phyloP scores from a whole-genome alignment of 805 yeast species.

The Kodamaea lidongshanica region DNA sequence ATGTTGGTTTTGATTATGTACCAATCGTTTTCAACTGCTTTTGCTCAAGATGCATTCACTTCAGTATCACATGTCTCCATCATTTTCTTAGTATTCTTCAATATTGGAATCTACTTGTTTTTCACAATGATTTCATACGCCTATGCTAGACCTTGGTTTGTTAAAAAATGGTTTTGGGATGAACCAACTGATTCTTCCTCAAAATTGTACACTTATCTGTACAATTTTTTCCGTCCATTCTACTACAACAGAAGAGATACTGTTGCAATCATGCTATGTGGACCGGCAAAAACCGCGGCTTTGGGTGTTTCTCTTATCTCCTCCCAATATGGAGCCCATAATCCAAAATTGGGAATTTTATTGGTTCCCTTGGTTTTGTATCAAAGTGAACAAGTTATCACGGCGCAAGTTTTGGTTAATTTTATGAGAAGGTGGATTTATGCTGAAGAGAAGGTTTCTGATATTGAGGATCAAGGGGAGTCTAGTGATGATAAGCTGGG shows the following conservation, averaged over 20 bases:
- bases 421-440: conserved; percentile 67
- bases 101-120: conserved; percentile 70
- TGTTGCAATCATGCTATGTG: conserved; percentile 76
- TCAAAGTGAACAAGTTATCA: conserved; percentile 80
- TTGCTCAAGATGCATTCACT: conserved; percentile 73
- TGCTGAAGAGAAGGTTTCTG: too few species aligned
- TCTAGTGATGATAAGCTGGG: too few species aligned
- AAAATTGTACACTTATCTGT: conserved; percentile 38
- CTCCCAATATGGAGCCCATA: conserved; percentile 66
- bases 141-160: conserved; percentile 54
- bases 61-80: conserved; percentile 62
- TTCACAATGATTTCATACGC: conserved; percentile 62
- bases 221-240: conserved; percentile 52
- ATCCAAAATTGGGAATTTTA: conserved; percentile 58
- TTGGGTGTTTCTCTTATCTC: conserved; percentile 80
- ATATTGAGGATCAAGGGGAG: too few species aligned
- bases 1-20: conserved; percentile 75
- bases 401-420: conserved; percentile 67
- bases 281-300: conserved; percentile 92
- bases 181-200: conserved; percentile 46
- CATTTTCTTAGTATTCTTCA: conserved; percentile 75
- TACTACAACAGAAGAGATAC: conserved; percentile 68
- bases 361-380: conserved; percentile 79
- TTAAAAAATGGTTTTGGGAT: conserved; percentile 35
- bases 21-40: conserved; percentile 81